Conservation (phyloP, 352 stramenopile species). For the Globisporangium mamillatum region DNA sequence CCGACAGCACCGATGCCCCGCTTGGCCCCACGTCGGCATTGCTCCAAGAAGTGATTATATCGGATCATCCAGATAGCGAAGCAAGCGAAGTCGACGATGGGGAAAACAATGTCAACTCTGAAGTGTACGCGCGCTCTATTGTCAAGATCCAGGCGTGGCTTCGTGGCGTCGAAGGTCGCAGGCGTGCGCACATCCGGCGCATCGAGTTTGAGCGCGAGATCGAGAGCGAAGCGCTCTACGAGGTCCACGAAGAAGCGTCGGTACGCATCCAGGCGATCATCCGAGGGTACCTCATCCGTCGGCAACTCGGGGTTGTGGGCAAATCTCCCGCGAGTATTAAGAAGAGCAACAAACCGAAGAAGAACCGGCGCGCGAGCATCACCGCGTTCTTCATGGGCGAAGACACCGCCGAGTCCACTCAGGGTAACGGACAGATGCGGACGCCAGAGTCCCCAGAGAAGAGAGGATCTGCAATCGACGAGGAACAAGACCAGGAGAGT, state of each 20-base stretch:
- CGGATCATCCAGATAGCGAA: neutral
- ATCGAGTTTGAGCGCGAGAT: conserved; percentile 12
- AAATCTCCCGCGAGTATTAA: neutral
- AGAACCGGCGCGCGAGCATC: conserved; percentile 5
- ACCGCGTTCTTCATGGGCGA: conserved; percentile 8
- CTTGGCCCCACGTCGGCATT: neutral
- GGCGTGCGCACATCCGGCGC: neutral
- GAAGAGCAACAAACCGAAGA: neutral
- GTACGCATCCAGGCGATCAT: conserved; percentile 17
- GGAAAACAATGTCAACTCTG: neutral
- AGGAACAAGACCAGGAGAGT: neutral
- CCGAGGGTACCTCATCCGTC: conserved; percentile 9
- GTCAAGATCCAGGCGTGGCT: conserved; percentile 16
- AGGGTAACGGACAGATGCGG: neutral
- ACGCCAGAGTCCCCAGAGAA: neutral
- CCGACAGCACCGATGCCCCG: neutral
- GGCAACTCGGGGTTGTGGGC: neutral
- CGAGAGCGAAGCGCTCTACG: conserved; percentile 16
- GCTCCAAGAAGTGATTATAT: neutral
- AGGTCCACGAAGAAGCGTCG: conserved; percentile 13
- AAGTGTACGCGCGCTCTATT: neutral
- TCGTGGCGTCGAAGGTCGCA: conserved; percentile 9
- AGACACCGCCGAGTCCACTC: neutral
- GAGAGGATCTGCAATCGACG: neutral
- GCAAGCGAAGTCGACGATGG: neutral